Evolutionary conservation across 2,329 filamentous ascomycete species (phyloP), one percentile per base, ranked within the genome.

Genomic region (Talaromyces marneffei): DNA sequence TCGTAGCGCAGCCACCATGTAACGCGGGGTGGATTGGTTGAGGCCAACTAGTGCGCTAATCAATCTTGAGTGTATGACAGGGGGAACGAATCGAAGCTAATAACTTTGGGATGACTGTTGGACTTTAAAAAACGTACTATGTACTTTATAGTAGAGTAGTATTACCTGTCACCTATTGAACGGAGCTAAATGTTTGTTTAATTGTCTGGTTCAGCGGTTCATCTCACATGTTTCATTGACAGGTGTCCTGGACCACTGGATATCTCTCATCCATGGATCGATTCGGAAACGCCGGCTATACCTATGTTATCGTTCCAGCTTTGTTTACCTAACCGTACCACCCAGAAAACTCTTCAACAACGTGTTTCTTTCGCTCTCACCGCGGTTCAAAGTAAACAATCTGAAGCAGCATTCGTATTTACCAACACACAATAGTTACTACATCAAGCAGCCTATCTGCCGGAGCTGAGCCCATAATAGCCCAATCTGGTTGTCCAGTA

Each of bases 1-100:
- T 29, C 33, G 33, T 39, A 35, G 52, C 52, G 52, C 52, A 55
- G 52, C 52, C 52, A 55, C 52, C 52, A 55, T 55, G 52, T 55
- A 55, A 55, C 52, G 52, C 52, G 35, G 35, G 25, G 35, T 39
- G 35, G 23, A 55, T 25, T 6, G 33, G 35, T 55, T 35, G 33
- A 40, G 52, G 40, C 33, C 33, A 40, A 20, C 4, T 18, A 33
- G n/a, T 40, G 52, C 29, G 29, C 31, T 55, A 40, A 40, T 14
- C n/a, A 10, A 3, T 39, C n/a, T 54, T 4, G 20, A 39, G 52
- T 39, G 31, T 18, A 23, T 23, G n/a, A 35, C 20, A 18, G 16
- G 48, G 31, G 50, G 31, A 25, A 6, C 50, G 18, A 52, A 29
- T 54, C 23, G 35, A 37, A 25, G 18, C 52, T 54, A 25, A 23